Conservation (phyloP, 1,284 basidiomycete genomes). For the Earliella scabrosa region DNA sequence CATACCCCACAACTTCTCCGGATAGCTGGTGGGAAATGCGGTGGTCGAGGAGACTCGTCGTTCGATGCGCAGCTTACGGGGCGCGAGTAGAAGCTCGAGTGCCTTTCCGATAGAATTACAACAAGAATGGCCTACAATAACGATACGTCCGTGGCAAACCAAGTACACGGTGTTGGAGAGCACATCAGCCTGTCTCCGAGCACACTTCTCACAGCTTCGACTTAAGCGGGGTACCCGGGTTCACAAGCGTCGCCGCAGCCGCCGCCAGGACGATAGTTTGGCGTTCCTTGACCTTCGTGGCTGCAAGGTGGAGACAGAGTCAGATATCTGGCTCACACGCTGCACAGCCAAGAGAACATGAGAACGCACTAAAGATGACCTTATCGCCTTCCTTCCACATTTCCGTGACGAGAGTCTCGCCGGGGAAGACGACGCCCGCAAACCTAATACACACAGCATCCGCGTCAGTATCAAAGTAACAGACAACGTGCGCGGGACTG, state of each 20-base stretch:
- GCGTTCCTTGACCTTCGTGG: slow-evolving; percentile 82
- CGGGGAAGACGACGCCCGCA: slow-evolving; percentile 91
- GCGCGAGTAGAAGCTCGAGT: not conserved
- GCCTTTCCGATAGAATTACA: not conserved
- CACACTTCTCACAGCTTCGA: slow-evolving; percentile 58
- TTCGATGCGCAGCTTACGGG: too few relatives aligned
- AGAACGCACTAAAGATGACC: slow-evolving; percentile 85
- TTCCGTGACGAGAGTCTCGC: slow-evolving; percentile 91
- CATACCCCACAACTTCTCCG: too few relatives aligned
- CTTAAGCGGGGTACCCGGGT: slow-evolving; percentile 42
- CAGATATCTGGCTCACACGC: slow-evolving; percentile 4
- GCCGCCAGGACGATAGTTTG: slow-evolving; percentile 68
- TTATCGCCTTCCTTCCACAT: slow-evolving; percentile 98
- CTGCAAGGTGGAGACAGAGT: slow-evolving; percentile 39
- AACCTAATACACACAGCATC: slow-evolving; percentile 53
- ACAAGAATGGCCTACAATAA: not conserved
- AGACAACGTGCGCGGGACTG: too few relatives aligned
- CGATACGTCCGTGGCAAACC: not conserved
- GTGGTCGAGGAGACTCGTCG: too few relatives aligned
- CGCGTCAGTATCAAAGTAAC: too few relatives aligned
- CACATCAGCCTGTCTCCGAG: not conserved
- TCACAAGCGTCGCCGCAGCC: slow-evolving; percentile 74
- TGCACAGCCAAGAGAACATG: slow-evolving; percentile 7
- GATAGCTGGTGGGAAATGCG: too few relatives aligned
- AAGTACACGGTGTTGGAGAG: not conserved